Percentiles rank a stretch among this genome's conserved stretches.
These are phyloP conservation scores for Cyclostephanos invisitatus DNA, from an alignment of 108 stramenopile species.

Conservation along the genomic window DNA sequence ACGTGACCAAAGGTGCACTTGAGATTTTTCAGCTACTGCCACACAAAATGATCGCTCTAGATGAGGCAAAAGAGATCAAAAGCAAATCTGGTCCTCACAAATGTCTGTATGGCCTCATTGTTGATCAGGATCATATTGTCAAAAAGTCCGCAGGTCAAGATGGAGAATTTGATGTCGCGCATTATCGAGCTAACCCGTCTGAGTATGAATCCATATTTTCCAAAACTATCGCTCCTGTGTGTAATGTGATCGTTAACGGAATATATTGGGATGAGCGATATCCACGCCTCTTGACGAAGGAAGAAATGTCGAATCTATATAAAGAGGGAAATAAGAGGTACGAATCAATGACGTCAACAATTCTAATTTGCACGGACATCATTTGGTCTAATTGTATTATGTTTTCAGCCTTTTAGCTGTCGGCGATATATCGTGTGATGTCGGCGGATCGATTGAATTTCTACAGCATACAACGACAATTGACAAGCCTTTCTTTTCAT, in stretches of 20 bases:
- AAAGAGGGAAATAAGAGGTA: constrained; percentile 46
- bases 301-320: constrained; percentile 55
- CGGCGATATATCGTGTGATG: constrained; percentile 85
- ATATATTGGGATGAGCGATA: constrained; percentile 88
- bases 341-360: neutral
- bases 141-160: constrained; percentile 15
- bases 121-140: constrained; percentile 57
- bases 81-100: constrained; percentile 38
- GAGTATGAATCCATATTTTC: constrained; percentile 73
- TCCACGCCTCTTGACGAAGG: constrained; percentile 72
- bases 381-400: constrained; percentile 6
- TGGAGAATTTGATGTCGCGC: constrained; percentile 53
- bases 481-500: constrained; percentile 74
- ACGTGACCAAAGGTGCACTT: constrained; percentile 75
- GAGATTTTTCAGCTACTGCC: constrained; percentile 81
- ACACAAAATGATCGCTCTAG: constrained; percentile 65
- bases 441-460: constrained; percentile 75
- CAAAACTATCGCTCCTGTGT: constrained; percentile 60
- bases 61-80: constrained; percentile 63
- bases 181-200: constrained; percentile 69
- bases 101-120: constrained; percentile 58
- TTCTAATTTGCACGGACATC: neutral
- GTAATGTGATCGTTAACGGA: constrained; percentile 74
- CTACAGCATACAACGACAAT: constrained; percentile 73
- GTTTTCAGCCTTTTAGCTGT: constrained; percentile 52